These are phyloP conservation scores for Neltuma alba DNA, from an alignment of 306 rosid genomes.

Conservation along the genomic window DNA sequence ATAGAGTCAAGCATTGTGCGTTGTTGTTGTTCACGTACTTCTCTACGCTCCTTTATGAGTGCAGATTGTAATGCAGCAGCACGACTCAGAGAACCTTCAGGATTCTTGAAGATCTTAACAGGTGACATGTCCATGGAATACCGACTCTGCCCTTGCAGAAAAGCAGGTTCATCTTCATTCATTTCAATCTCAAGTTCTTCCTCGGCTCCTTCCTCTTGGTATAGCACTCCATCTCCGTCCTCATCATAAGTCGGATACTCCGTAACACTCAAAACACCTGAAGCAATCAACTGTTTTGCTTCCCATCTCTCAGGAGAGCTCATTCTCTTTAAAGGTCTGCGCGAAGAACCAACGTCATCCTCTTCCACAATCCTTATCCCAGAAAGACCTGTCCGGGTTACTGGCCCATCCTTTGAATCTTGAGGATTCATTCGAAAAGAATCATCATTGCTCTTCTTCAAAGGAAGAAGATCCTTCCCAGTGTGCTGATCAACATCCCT, in stretches of 20 bases:
- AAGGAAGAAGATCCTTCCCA: conserved; percentile 78
- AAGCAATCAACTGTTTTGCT: conserved; percentile 80
- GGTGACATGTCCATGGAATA: conserved; percentile 87
- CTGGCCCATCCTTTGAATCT: conserved; percentile 63
- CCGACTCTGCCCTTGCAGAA: conserved; percentile 83
- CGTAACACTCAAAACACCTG: conserved; percentile 67
- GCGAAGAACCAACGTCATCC: conserved; percentile 51
- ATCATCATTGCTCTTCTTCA: conserved; percentile 69
- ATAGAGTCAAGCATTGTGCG: conserved; percentile 89
- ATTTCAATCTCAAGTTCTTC: conserved; percentile 86
- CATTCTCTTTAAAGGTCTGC: conserved; percentile 88
- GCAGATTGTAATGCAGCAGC: conserved; percentile 96
- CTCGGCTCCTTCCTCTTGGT: conserved; percentile 85
- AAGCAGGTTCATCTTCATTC: conserved; percentile 87
- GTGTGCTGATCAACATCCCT: conserved; percentile 88
- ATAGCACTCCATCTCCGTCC: conserved; percentile 75
- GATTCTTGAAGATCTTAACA: conserved; percentile 87
- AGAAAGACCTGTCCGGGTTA: conserved; percentile 73
- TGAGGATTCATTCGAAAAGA: conserved; percentile 59
- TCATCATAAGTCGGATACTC: conserved; percentile 86
- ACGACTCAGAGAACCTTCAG: conserved; percentile 85
- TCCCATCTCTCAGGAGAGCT: conserved; percentile 96
- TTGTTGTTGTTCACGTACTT: conserved; percentile 87
- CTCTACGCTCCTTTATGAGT: conserved; percentile 90
- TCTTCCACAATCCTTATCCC: conserved; percentile 87